Base-by-base conservation (phyloP, 495 filamentous ascomycete species). In the Amphirosellinia nigrospora region DNA sequence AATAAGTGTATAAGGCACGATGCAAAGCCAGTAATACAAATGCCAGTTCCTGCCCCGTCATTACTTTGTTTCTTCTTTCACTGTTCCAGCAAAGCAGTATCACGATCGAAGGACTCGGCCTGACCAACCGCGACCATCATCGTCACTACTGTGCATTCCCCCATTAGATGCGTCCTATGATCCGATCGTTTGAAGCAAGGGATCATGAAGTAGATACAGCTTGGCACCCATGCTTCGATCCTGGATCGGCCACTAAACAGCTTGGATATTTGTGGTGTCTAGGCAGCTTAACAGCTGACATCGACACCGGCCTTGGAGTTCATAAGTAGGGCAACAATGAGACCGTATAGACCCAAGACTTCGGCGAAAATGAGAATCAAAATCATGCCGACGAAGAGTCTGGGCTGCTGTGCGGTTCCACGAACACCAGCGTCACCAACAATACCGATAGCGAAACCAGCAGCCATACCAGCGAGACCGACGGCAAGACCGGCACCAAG, bases 331-430 rank as follows among this genome's bases (percentile, higher is more conserved):
- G 96, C 96, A 70, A 99, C 96, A 78, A 99, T 99, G 75, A 99
- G 86, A 74, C 96, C 96, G 85, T 99, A 99, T 55, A 99, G 92
- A 93, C 93, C 96, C 89, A 99, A 83, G 72, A 98, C 96, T 97
- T 98, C 96, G 78, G 96, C 96, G 87, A 99, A 99, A 97, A 99
- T 99, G 86, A 99, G 94, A 87, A 99, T 99, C 78, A 99, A 85
- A 86, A 99, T 98, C 96, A 99, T 99, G 86, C 96, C 96, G 82
- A 99, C 96, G 86, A 97, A 99, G 64, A 99, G 89, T 77, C 94
- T 88, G 58, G 96, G 96, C 82, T 99, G 96, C 81, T 99, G 96
- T 72, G 96, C 96, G 75, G 96, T 95, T 84, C 96, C 96, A 76
- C 96, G 92, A 72, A 99, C 96, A 93, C 96, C 96, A 78, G 96